Evolutionary conservation across 768 basidiomycete species (phyloP), one percentile per base, ranked within the genome.

Genomic region (Russula sp.): DNA sequence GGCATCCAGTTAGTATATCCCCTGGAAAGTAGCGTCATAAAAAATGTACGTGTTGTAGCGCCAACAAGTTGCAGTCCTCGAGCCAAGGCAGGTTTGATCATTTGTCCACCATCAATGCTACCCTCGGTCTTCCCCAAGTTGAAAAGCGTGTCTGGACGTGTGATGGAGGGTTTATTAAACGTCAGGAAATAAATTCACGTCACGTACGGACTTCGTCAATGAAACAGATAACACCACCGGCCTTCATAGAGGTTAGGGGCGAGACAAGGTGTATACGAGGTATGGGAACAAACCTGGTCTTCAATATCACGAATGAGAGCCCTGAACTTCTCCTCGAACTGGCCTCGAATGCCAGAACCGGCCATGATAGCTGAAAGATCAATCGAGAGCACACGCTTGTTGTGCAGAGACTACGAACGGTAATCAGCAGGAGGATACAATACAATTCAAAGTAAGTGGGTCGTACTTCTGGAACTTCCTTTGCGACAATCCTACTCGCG

Each of bases 291-390:
- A 56, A 80, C 84, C 76, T 92, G 88, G 13, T 85, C 89, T 70
- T 94, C 92, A 60, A 97, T 95, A 69, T 97, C 93, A 32, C 82
- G 82, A n/a, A 96, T 76, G 1, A 97, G 77, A 0, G 85, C 87
- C 71, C 95, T 94, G 80, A 95, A 94, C 67, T 93, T 93, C 72
- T 92, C 91, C 67, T 97, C 93, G 56, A 95, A 95, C 67, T 93
- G 90, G 2, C 93, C 93, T 45, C 93, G 84, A 56, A 96, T 88
- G 0, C 93, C 92, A 1, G 93, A 91, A 1, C 93, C 93, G 7
- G 91, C 93, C 75, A 95, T 81, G 25, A 96, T 83, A 1, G 86
- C 83, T 0, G 91, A 80, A 2, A 96, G 78, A 71, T 95, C 93
- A 57, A 96, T 81, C 0, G 93, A 85, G 0, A 96, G 80, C 0